Percentiles rank a stretch among this genome's conserved stretches.
These are phyloP conservation scores for Carex scoparia DNA, from an alignment of 176 grass and related monocot species.

Conservation along the genomic window DNA sequence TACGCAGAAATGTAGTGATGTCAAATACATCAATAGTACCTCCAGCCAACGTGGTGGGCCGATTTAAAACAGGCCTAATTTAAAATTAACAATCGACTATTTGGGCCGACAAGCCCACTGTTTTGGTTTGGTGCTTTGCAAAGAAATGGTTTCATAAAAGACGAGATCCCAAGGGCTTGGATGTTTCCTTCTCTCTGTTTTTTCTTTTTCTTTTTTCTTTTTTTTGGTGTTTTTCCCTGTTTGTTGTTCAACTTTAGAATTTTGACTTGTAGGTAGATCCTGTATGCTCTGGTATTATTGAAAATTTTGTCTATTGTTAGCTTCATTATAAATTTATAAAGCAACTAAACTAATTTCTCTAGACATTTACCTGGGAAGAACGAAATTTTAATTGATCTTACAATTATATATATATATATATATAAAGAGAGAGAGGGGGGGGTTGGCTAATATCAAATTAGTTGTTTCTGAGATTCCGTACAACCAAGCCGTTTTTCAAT, in stretches of 20 bases:
- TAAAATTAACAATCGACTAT: background rate
- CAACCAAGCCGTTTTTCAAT: no score
- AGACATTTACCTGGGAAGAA: background rate
- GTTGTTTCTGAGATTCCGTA: no score
- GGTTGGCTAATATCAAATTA: no score
- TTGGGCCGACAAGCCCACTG: slow-evolving; percentile 18
- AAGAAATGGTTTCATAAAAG: background rate
- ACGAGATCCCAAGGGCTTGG: background rate
- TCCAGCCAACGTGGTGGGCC: background rate
- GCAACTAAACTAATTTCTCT: background rate
- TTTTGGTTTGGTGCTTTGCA: background rate
- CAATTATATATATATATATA: background rate
- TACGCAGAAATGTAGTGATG: background rate
- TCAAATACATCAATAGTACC: background rate
- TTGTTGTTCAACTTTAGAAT: background rate
- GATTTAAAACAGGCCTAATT: background rate
- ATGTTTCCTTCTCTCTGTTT: background rate
- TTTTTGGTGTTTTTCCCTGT: background rate
- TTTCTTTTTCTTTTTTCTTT: background rate
- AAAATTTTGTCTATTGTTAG: background rate
- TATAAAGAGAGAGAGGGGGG: no score
- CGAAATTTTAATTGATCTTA: background rate
- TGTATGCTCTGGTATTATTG: background rate
- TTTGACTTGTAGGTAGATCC: background rate
- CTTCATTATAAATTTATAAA: background rate